A percentile compares a stretch with the other conserved stretches of the same genome.
Evolutionary conservation across 352 stramenopile genomes (phyloP).

Genomic region (Phytophthora sojae): DNA sequence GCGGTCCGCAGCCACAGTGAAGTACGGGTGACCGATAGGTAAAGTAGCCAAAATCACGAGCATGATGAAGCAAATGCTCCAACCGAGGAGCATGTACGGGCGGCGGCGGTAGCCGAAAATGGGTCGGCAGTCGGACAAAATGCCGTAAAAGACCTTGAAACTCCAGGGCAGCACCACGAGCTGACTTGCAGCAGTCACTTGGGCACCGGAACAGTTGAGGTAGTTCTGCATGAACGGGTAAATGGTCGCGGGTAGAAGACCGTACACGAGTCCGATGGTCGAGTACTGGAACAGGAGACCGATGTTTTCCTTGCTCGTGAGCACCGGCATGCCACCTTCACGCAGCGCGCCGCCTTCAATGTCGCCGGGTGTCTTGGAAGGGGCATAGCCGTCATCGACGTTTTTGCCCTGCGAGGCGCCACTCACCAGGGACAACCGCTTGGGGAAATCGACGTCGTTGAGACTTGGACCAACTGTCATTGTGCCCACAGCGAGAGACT

Average conservation of each 20-base stretch:
- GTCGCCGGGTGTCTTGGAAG: constrained; percentile 21
- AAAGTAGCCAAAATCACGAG: constrained; percentile 39
- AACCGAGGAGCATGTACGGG: constrained; percentile 53
- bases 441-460: constrained; percentile 21
- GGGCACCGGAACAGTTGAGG: constrained; percentile 44
- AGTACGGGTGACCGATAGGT: constrained; percentile 44
- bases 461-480: neutral
- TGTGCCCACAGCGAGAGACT: neutral
- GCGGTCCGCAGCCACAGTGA: constrained; percentile 25
- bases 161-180: constrained; percentile 69
- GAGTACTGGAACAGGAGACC: constrained; percentile 51
- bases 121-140: constrained; percentile 67
- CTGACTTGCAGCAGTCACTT: constrained; percentile 38
- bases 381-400: constrained; percentile 23
- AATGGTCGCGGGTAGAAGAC: constrained; percentile 41
- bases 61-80: constrained; percentile 35
- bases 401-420: constrained; percentile 29
- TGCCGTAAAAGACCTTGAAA: constrained; percentile 64
- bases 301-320: constrained; percentile 42
- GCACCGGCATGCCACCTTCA: constrained; percentile 29
- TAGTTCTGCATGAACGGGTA: constrained; percentile 58
- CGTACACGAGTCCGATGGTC: constrained; percentile 47
- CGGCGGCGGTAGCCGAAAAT: constrained; percentile 44
- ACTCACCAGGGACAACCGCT: constrained; percentile 36
- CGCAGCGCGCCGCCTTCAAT: constrained; percentile 42